phyloP scores from a whole-genome alignment of 768 basidiomycete species.

The Leccinum subtestaceum region DNA sequence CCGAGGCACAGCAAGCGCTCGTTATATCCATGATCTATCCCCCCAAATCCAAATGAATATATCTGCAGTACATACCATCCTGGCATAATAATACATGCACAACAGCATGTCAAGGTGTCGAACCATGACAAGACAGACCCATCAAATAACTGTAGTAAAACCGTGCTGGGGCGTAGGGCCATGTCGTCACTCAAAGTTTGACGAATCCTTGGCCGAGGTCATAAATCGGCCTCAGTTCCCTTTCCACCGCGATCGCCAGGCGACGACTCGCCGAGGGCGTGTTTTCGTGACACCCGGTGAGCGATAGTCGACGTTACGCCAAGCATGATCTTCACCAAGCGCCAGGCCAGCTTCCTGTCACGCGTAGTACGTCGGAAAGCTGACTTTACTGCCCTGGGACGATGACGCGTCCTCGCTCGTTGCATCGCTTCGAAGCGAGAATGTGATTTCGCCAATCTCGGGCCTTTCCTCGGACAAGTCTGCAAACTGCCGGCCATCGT shows the following conservation, averaged over 20 bases:
- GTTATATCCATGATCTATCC: neutral
- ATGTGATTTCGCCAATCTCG: constrained; percentile 24
- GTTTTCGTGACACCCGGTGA: neutral
- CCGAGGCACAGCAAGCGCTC: neutral
- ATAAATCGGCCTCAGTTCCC: neutral
- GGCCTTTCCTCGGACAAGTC: constrained; percentile 19
- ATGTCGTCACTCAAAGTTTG: neutral
- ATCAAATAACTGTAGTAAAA: neutral
- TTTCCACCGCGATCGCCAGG: neutral
- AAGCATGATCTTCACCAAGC: no score
- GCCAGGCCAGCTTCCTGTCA: neutral
- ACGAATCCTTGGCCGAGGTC: neutral
- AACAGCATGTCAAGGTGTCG: neutral
- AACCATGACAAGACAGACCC: constrained; percentile 4
- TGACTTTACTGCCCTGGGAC: neutral
- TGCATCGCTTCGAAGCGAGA: constrained; percentile 9
- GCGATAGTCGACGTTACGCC: neutral
- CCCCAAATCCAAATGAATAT: neutral
- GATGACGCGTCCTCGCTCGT: constrained; percentile 2
- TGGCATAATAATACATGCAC: constrained; percentile 5
- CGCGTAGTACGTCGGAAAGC: neutral
- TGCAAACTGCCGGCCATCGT: constrained; percentile 8
- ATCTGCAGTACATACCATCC: neutral
- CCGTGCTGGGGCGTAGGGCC: neutral
- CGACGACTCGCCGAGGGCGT: neutral